Percentiles rank a stretch among this genome's conserved stretches.
Conservation (phyloP, 1,284 basidiomycete species). For the Ceratobasidium sp. region DNA sequence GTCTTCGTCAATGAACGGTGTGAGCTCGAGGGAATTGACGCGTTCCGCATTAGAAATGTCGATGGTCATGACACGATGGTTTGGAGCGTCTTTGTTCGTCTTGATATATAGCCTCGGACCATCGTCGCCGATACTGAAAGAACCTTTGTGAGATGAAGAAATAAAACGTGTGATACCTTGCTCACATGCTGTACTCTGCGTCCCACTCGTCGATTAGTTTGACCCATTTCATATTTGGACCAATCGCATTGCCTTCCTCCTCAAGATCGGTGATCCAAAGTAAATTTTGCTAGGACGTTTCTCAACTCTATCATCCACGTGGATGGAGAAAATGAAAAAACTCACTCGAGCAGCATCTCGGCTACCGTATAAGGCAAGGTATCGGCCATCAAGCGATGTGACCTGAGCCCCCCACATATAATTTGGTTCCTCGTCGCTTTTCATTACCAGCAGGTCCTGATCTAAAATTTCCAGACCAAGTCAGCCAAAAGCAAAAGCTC, state of each 20-base stretch:
- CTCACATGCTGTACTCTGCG: conserved; percentile 19
- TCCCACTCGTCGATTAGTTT: conserved; percentile 72
- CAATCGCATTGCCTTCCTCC: conserved; percentile 64
- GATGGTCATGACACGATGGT: conserved; percentile 75
- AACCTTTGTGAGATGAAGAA: background rate
- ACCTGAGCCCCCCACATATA: conserved; percentile 74
- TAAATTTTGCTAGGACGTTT: conserved; percentile 70
- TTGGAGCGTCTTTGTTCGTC: conserved; percentile 76
- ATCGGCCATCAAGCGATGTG: conserved; percentile 74
- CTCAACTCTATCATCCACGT: background rate
- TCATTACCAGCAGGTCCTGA: conserved; percentile 75
- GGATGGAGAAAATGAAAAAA: conserved; percentile 12
- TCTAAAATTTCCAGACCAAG: conserved; percentile 59
- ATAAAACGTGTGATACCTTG: background rate
- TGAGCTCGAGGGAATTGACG: conserved; percentile 53
- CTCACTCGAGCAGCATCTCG: conserved; percentile 76
- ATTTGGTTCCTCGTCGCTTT: conserved; percentile 73
- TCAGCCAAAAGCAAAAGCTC: conserved; percentile 5
- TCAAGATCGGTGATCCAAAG: conserved; percentile 79
- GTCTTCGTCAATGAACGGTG: conserved; percentile 80
- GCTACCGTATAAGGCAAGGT: conserved; percentile 68
- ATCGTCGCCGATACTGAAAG: conserved; percentile 73
- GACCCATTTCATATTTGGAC: conserved; percentile 75
- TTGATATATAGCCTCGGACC: conserved; percentile 74
- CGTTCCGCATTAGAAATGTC: conserved; percentile 69